phyloP scores from a whole-genome alignment of 2,329 filamentous ascomycete species.

The Exophiala calicioides region DNA sequence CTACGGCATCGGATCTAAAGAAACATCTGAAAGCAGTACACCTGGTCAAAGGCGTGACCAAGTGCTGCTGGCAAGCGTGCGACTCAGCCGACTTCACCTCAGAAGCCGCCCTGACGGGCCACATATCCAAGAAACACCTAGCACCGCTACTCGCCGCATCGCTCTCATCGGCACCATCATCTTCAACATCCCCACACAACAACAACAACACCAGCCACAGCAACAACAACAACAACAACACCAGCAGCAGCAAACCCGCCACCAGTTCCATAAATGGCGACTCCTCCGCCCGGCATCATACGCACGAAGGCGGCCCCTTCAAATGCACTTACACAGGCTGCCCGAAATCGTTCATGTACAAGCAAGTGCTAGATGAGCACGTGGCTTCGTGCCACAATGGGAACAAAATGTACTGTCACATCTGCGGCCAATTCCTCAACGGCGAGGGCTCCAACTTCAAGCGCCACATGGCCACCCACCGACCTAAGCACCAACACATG shows the following conservation, averaged over 20 bases:
- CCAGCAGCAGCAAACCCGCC: too few species aligned
- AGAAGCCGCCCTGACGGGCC: slow-evolving; percentile 31
- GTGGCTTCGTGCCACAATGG: slow-evolving; percentile 27
- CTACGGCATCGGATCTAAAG: slow-evolving; percentile 29
- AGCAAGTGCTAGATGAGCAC: slow-evolving; percentile 32
- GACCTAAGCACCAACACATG: slow-evolving; percentile 32
- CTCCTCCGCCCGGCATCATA: too few species aligned
- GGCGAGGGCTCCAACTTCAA: slow-evolving; percentile 32
- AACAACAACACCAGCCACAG: slow-evolving; percentile 6
- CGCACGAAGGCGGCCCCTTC: slow-evolving; percentile 24
- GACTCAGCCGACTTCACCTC: slow-evolving; percentile 29
- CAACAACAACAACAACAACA: too few species aligned
- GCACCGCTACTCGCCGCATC: slow-evolving; percentile 21
- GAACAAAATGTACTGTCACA: slow-evolving; percentile 31
- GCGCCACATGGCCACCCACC: slow-evolving; percentile 31
- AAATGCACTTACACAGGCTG: slow-evolving; percentile 32
- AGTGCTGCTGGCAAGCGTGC: slow-evolving; percentile 29
- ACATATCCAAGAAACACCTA: slow-evolving; percentile 33
- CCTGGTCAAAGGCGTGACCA: slow-evolving; percentile 27
- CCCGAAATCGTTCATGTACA: slow-evolving; percentile 33
- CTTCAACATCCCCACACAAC: slow-evolving; percentile 3
- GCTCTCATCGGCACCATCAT: slow-evolving; percentile 5
- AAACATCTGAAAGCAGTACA: slow-evolving; percentile 32
- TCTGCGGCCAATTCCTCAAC: slow-evolving; percentile 31
- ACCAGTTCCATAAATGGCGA: too few species aligned